These are phyloP conservation scores for Botryococcus braunii DNA, from an alignment of 163 green algal genomes.

Conservation along the genomic window DNA sequence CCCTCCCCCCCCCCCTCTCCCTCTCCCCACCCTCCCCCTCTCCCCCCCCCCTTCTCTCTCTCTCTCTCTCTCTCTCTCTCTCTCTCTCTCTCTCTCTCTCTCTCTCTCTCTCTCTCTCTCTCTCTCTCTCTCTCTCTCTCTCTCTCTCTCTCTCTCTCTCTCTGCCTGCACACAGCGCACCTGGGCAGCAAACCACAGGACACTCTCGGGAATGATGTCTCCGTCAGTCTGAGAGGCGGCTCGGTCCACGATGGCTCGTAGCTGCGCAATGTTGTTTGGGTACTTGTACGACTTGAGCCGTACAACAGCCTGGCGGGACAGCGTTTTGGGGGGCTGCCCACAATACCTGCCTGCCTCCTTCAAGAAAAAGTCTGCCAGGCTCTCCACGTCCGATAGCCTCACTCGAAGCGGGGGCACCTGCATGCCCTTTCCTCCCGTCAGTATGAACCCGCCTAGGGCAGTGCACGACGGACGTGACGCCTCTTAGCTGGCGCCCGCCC, in stretches of 20 bases:
- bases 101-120: neutral
- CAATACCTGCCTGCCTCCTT: too few relatives aligned
- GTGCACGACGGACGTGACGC: too few relatives aligned
- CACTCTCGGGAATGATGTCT: conserved; percentile 41
- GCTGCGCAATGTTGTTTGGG: neutral
- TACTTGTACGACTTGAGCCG: too few relatives aligned
- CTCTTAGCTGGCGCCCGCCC: too few relatives aligned
- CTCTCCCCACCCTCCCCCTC: too few relatives aligned
- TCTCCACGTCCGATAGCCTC: conserved; percentile 47
- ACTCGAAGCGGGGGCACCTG: conserved; percentile 67
- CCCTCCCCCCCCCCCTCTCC: too few relatives aligned
- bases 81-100: neutral
- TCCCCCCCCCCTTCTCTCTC: too few relatives aligned
- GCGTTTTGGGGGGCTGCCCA: too few relatives aligned
- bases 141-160: neutral
- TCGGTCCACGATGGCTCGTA: conserved; percentile 33
- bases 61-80: too few relatives aligned
- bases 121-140: neutral
- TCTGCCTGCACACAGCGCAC: neutral
- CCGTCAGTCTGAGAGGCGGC: conserved; percentile 34
- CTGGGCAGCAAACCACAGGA: conserved; percentile 61
- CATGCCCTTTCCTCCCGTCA: too few relatives aligned
- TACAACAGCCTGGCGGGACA: too few relatives aligned
- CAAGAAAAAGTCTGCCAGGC: conserved; percentile 47
- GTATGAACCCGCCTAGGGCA: too few relatives aligned